Evolutionary conservation across 2,329 filamentous ascomycete species (phyloP), one percentile per base, ranked within the genome.

Genomic region (Celoporthe dispersa): DNA sequence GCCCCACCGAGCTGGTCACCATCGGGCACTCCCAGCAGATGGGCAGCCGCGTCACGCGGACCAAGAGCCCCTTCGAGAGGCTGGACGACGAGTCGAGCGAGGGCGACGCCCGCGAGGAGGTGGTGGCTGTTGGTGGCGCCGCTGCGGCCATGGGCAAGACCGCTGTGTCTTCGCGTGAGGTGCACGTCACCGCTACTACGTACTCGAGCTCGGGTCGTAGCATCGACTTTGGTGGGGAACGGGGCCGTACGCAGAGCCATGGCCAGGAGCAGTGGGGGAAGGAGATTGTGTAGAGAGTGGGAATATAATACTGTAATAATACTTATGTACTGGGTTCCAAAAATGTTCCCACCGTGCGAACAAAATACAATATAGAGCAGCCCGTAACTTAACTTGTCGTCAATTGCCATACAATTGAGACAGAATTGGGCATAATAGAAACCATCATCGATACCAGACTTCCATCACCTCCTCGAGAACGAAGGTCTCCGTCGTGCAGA

Each of bases 1-100:
- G 70, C 3, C 39, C 67, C 28, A 71, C 63, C 31, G 70, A 71
- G 64, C 65, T 71, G 57, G 39, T 71, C 22, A 69, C 70, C 44
- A 70, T 70, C 55, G 69, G 69, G 33, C 61, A 55, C 61, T 65
- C 66, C 41, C 61, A 68, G 41, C 35, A 41, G 25, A 35, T 61
- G 59, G 39, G 51, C 60, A 68, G 62, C 66, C 60, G 66, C 25
- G 9, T 7, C 63, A 60, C 51, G 19, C 22, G 44, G 66, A 62
- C 69, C 41, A 70, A 66, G 53, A 70, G 66, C 66, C 66, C 66
- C 22, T 70, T 70, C 33, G 61, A 66, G 44, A 57, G 64, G 35
- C 66, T 70, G 25, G 69, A 67, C 53, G 67, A 68, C 39, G 69
- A 70, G 65, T 28, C 28, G 39, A 63, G 63, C 37, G 31, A 64